Percentiles rank a stretch among this genome's conserved stretches.
phyloP scores from a whole-genome alignment of 345 rosid genomes.

The Combretum micranthum region DNA sequence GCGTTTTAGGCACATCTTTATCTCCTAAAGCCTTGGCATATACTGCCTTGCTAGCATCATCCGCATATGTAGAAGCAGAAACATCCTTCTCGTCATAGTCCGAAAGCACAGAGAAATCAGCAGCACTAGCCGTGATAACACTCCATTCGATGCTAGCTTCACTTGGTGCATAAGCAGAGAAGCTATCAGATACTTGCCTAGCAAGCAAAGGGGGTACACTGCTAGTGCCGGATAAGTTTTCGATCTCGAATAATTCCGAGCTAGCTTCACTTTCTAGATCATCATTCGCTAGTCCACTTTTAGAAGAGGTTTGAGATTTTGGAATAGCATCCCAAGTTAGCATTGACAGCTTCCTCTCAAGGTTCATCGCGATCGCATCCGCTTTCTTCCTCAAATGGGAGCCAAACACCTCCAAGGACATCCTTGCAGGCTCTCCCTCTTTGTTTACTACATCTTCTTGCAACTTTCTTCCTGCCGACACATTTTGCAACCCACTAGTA shows the following conservation, averaged over 20 bases:
- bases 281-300: conserved; percentile 21
- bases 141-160: conserved; percentile 65
- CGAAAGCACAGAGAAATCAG: conserved; percentile 34
- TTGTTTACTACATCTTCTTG: conserved; percentile 9
- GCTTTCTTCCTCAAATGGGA: conserved; percentile 3
- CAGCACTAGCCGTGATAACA: conserved; percentile 52
- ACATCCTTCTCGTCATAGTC: conserved; percentile 27
- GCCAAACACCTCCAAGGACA: conserved; percentile 36
- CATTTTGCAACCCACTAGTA: conserved; percentile 16
- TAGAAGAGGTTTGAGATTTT: conserved; percentile 17
- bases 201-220: conserved; percentile 24
- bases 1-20: conserved; percentile 11
- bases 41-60: background rate
- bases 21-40: background rate
- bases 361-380: conserved; percentile 28
- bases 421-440: conserved; percentile 23
- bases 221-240: conserved; percentile 29
- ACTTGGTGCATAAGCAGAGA: conserved; percentile 37
- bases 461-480: conserved; percentile 2
- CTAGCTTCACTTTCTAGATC: conserved; percentile 55
- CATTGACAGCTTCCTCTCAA: conserved; percentile 55
- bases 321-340: conserved; percentile 77
- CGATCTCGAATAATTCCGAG: conserved; percentile 69
- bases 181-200: conserved; percentile 27
- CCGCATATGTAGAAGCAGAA: background rate